These are phyloP conservation scores for Stipa capillata DNA, from an alignment of 176 grass and related monocot genomes.

Conservation along the genomic window DNA sequence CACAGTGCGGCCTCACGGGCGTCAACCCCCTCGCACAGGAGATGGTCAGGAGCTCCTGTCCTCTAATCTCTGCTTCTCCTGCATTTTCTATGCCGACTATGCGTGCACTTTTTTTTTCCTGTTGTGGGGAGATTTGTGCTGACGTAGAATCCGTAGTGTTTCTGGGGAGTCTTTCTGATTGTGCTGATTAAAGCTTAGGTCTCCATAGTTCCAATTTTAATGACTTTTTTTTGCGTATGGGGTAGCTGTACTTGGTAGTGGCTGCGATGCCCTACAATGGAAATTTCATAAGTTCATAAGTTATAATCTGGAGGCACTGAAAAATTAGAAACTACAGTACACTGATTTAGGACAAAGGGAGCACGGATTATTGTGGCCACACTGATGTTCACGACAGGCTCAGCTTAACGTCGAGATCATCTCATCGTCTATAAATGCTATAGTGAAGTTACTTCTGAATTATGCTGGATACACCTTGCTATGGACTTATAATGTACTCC, in stretches of 20 bases:
- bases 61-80: neutral
- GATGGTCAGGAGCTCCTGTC: constrained; percentile 48
- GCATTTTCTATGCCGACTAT: neutral
- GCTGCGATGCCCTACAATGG: neutral
- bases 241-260: neutral
- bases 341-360: neutral
- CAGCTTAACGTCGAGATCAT: neutral
- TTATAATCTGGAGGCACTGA: neutral
- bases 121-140: neutral
- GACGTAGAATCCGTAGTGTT: neutral
- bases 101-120: neutral
- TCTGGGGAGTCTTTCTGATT: neutral
- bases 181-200: neutral
- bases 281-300: neutral
- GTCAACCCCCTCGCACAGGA: constrained; percentile 93
- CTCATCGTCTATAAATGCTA: neutral
- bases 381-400: neutral
- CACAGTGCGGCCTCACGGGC: constrained; percentile 82
- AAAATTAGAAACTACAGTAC: neutral
- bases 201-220: neutral
- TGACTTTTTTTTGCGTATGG: neutral
- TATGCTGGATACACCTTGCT: neutral
- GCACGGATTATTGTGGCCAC: neutral
- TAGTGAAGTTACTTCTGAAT: neutral
- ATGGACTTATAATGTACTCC: neutral